Evolutionary conservation across 306 rosid species (phyloP), one percentile per base, ranked within the genome.

Genomic region (Castanea crenata): DNA sequence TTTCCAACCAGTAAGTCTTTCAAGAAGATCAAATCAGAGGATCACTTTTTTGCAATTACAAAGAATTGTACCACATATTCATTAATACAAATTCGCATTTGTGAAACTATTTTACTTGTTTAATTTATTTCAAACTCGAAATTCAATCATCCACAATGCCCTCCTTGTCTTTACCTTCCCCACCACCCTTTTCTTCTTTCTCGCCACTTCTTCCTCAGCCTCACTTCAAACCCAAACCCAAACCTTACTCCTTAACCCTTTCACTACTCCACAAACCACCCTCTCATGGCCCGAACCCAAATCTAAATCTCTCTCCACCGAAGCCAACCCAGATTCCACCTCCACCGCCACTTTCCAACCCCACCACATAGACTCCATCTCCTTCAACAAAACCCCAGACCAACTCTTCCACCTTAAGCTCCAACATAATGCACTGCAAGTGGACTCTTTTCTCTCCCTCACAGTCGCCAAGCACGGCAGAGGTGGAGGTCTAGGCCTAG

Each of bases 321-420:
- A 75, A 27, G 21, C 88, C 31, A 84, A 84, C 35, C 75, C 87
- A 1, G 74, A 80, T 0, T 6, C 64, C 1, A 6, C 65, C 31
- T 13, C 85, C 2, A 71, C 88, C 5, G 11, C 85, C 1, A 71
- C 89, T 5, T 69, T 89, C 15, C 85, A 81, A 11, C 84, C 92
- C 0, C 97, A 92, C 79, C 99, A 92, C 81, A 49, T 91, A 21
- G 99, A 94, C 49, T 81, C 88, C 1, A 77, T 94, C 31, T 81
- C 93, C 23, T 27, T 82, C 41, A 65, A 85, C 87, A 72, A 71
- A 62, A 87, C 93, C 67, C 88, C 99, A 4, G 78, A 86, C 55
- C 86, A 94, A 11, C 95, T 92, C 79, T 91, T 94, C 91, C 32
- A 79, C 74, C 87, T 85, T 31, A 61, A 97, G 29, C 95, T 94